phyloP scores from a whole-genome alignment of 257 asterid species.

The Primulina huaijiensis region DNA sequence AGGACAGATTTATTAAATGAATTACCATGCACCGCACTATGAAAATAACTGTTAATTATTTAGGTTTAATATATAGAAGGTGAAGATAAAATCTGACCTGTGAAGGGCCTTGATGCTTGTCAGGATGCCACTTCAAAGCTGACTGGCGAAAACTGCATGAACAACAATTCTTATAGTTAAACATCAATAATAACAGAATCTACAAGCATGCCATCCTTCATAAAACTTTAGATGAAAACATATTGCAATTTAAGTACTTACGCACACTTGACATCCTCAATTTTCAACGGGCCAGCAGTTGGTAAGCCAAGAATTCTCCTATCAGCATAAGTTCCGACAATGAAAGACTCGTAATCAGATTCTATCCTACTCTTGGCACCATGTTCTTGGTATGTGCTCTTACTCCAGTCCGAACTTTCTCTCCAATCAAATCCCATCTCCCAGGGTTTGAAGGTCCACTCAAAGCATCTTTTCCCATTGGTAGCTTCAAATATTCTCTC shows the following conservation, averaged over 20 bases:
- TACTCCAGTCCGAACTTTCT: conserved; percentile 37
- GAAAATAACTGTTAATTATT: not conserved
- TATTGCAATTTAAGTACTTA: conserved; percentile 41
- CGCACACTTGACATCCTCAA: conserved; percentile 88
- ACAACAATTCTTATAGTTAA: not conserved
- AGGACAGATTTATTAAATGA: not conserved
- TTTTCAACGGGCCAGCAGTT: conserved; percentile 58
- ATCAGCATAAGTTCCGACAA: conserved; percentile 45
- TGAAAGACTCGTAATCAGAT: conserved; percentile 29
- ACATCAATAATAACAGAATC: conserved; percentile 5
- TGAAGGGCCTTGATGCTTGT: conserved; percentile 76
- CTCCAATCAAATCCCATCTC: conserved; percentile 45
- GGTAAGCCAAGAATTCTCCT: conserved; percentile 77
- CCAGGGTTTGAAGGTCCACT: conserved; percentile 47
- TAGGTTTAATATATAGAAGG: not conserved
- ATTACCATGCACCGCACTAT: not conserved
- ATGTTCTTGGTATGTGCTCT: conserved; percentile 31
- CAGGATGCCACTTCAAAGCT: conserved; percentile 97
- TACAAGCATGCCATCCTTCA: conserved; percentile 1
- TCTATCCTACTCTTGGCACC: conserved; percentile 38
- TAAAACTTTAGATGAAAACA: not conserved
- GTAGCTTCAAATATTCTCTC: conserved; percentile 51
- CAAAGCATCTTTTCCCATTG: conserved; percentile 48
- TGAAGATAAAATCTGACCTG: conserved; percentile 44
- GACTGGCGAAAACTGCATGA: conserved; percentile 69